A percentile compares a stretch with the other conserved stretches of the same genome.
Evolutionary conservation across 306 rosid genomes (phyloP).

Genomic region (Begonia loranthoides): DNA sequence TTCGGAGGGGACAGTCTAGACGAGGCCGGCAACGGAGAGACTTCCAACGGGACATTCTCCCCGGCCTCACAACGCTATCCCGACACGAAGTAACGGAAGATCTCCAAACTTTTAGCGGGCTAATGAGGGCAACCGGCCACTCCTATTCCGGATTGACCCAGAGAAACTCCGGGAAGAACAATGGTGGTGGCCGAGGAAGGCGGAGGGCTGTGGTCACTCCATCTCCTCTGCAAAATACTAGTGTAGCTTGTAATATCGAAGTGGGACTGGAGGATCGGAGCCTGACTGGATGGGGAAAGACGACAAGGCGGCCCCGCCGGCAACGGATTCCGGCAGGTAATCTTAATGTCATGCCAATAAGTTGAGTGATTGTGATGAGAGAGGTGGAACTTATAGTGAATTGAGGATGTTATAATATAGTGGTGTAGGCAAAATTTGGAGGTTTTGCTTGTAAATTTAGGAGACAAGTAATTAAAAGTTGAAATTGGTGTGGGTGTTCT

Average conservation of each 20-base stretch:
- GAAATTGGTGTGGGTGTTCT: too few relatives aligned
- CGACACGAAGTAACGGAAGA: slow-evolving; percentile 98
- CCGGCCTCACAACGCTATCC: slow-evolving; percentile 75
- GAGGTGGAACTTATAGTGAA: too few relatives aligned
- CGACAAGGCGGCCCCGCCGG: slow-evolving; percentile 90
- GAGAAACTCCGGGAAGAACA: slow-evolving; percentile 61
- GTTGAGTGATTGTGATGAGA: too few relatives aligned
- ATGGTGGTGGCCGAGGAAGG: slow-evolving; percentile 73
- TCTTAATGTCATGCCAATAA: not conserved
- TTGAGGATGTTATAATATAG: too few relatives aligned
- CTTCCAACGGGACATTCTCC: slow-evolving; percentile 96
- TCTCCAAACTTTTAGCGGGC: slow-evolving; percentile 86
- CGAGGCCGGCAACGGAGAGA: slow-evolving; percentile 93
- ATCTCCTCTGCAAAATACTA: slow-evolving; percentile 29
- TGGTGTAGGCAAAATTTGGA: too few relatives aligned
- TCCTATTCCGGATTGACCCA: slow-evolving; percentile 60
- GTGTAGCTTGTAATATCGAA: slow-evolving; percentile 40
- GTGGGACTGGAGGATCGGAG: slow-evolving; percentile 81
- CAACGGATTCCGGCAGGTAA: slow-evolving; percentile 81
- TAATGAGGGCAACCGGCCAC: slow-evolving; percentile 83
- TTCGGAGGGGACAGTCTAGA: slow-evolving; percentile 72
- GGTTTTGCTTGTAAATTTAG: too few relatives aligned
- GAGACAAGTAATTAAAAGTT: too few relatives aligned
- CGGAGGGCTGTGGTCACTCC: slow-evolving; percentile 35
- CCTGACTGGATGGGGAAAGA: slow-evolving; percentile 94